phyloP scores from a whole-genome alignment of 2,329 filamentous ascomycete species.

The Diplodia sapinea region DNA sequence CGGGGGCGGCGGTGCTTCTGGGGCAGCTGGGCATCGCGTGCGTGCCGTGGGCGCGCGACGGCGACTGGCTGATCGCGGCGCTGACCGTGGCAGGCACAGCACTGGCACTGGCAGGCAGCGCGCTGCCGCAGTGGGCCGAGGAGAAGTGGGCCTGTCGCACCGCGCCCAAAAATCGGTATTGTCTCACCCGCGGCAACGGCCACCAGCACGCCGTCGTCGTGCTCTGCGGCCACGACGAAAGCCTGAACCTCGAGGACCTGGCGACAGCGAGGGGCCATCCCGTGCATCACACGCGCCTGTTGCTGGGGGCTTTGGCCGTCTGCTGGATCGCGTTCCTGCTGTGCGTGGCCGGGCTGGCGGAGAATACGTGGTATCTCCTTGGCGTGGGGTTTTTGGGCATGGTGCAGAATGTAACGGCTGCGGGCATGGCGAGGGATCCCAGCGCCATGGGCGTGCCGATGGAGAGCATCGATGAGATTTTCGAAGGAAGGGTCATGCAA shows the following conservation, averaged over 20 bases:
- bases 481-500: not conserved
- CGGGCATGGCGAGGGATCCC: not conserved
- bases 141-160: constrained; percentile 20
- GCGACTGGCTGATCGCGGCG: constrained; percentile 14
- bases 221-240: not conserved
- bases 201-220: constrained; percentile 17
- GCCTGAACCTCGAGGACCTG: constrained; percentile 26
- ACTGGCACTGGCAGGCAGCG: constrained; percentile 11
- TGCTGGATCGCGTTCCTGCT: constrained; percentile 33
- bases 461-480: not conserved
- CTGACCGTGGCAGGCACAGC: constrained; percentile 3
- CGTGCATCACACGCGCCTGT: not conserved
- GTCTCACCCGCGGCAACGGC: constrained; percentile 24
- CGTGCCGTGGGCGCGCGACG: not conserved
- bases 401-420: constrained; percentile 33
- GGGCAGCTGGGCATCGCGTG: not conserved
- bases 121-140: constrained; percentile 11
- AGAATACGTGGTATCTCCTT: constrained; percentile 33
- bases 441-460: not conserved
- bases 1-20: not conserved
- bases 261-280: not conserved
- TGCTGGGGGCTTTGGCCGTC: not conserved
- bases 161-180: not conserved
- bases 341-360: constrained; percentile 31
- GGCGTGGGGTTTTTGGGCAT: constrained; percentile 33